phyloP scores from a whole-genome alignment of 768 basidiomycete species.

The Russula virescens region DNA sequence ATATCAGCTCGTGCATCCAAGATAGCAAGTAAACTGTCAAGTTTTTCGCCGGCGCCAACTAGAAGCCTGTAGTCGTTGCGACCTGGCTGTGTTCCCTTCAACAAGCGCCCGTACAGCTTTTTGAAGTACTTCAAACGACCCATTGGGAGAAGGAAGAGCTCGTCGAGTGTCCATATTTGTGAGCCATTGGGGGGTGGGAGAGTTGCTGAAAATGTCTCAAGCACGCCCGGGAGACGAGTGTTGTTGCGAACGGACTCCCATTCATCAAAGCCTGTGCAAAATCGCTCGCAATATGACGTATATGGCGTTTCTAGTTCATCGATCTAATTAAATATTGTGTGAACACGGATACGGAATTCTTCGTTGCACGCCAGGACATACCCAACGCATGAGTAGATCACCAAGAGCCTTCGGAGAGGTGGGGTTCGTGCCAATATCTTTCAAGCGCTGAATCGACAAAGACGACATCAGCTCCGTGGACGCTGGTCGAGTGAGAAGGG shows the following conservation, averaged over 20 bases:
- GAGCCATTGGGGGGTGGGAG: slow-evolving; percentile 51
- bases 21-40: slow-evolving; percentile 65
- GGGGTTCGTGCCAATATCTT: slow-evolving; percentile 89
- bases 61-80: slow-evolving; percentile 82
- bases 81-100: slow-evolving; percentile 83
- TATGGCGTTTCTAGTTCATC: slow-evolving; percentile 89
- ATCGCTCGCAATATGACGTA: slow-evolving; percentile 69
- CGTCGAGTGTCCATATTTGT: slow-evolving; percentile 74
- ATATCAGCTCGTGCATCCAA: slow-evolving; percentile 55
- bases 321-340: slow-evolving; percentile 49
- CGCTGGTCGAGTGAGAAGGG: not conserved
- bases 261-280: slow-evolving; percentile 68
- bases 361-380: slow-evolving; percentile 36
- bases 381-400: slow-evolving; percentile 97
- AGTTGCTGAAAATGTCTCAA: slow-evolving; percentile 60
- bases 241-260: slow-evolving; percentile 82
- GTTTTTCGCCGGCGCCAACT: slow-evolving; percentile 69
- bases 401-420: slow-evolving; percentile 91
- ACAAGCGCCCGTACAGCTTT: slow-evolving; percentile 77
- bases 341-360: slow-evolving; percentile 5
- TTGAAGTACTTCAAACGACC: slow-evolving; percentile 85
- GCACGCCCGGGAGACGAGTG: slow-evolving; percentile 56
- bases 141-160: slow-evolving; percentile 82
- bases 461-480: slow-evolving; percentile 18
- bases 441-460: slow-evolving; percentile 66